phyloP scores from a whole-genome alignment of 148 eudicot genomes.

The Fagopyrum homotropicum region DNA sequence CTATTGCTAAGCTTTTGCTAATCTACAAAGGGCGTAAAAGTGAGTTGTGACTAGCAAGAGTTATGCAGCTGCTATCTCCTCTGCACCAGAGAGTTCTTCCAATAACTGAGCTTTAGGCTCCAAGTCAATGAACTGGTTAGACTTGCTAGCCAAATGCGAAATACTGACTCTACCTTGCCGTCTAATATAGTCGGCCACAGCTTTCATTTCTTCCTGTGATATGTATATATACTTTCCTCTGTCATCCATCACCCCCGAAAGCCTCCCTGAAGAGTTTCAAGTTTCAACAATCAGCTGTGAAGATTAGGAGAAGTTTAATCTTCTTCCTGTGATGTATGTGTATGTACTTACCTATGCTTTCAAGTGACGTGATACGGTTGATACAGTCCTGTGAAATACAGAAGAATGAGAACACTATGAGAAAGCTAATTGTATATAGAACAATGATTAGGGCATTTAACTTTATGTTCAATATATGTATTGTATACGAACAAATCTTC shows the following conservation, averaged over 20 bases:
- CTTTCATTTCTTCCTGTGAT: slow-evolving; percentile 91
- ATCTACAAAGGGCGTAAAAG: not conserved
- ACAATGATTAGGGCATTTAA: too few relatives aligned
- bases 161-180: slow-evolving; percentile 92
- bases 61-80: slow-evolving; percentile 38
- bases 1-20: not conserved
- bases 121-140: slow-evolving; percentile 94
- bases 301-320: not conserved
- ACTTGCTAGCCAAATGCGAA: slow-evolving; percentile 88
- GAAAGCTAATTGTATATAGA: not conserved
- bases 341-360: slow-evolving; percentile 60
- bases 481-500: too few relatives aligned
- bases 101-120: slow-evolving; percentile 65
- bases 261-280: slow-evolving; percentile 45
- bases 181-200: slow-evolving; percentile 91
- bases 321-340: too few relatives aligned
- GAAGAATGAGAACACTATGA: not conserved
- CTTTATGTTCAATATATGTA: too few relatives aligned
- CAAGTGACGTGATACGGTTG: slow-evolving; percentile 75
- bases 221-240: slow-evolving; percentile 97
- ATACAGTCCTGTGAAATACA: slow-evolving; percentile 70
- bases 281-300: not conserved
- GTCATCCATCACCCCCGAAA: slow-evolving; percentile 98
- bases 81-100: slow-evolving; percentile 34
- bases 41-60: not conserved